These are phyloP conservation scores for Henckelia pumila DNA, from an alignment of 257 asterid genomes.

Conservation along the genomic window DNA sequence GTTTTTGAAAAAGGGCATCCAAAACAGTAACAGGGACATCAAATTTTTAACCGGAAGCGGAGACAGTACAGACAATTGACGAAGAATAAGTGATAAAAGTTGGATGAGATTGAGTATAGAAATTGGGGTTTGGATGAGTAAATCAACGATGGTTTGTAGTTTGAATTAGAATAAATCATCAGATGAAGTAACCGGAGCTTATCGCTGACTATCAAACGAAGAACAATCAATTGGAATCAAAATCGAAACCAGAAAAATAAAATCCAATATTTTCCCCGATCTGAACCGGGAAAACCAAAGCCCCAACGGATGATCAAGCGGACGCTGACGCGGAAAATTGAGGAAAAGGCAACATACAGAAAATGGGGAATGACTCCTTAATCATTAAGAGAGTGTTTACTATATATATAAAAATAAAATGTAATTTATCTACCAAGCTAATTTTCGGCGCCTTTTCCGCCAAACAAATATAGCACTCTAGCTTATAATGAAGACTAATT, in stretches of 20 bases:
- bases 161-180: constrained; percentile 40
- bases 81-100: constrained; percentile 46
- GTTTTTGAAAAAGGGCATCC: constrained; percentile 1
- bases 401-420: too few species aligned
- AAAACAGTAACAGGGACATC: constrained; percentile 26
- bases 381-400: background rate
- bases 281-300: background rate
- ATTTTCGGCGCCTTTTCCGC: too few species aligned
- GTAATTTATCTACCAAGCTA: too few species aligned
- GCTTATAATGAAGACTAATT: too few species aligned
- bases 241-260: background rate
- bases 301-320: background rate
- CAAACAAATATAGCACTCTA: too few species aligned
- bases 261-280: background rate
- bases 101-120: constrained; percentile 45
- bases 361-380: background rate
- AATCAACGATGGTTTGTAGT: constrained; percentile 28
- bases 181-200: constrained; percentile 30
- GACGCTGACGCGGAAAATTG: too few species aligned
- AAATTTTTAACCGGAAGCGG: constrained; percentile 50
- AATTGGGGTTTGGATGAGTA: constrained; percentile 35
- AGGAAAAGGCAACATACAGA: background rate
- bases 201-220: constrained; percentile 20
- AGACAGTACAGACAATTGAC: constrained; percentile 37
- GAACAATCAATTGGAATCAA: background rate